Evolutionary conservation across 345 rosid genomes (phyloP), one percentile per base, ranked within the genome.

Genomic region (Populus nigra): DNA sequence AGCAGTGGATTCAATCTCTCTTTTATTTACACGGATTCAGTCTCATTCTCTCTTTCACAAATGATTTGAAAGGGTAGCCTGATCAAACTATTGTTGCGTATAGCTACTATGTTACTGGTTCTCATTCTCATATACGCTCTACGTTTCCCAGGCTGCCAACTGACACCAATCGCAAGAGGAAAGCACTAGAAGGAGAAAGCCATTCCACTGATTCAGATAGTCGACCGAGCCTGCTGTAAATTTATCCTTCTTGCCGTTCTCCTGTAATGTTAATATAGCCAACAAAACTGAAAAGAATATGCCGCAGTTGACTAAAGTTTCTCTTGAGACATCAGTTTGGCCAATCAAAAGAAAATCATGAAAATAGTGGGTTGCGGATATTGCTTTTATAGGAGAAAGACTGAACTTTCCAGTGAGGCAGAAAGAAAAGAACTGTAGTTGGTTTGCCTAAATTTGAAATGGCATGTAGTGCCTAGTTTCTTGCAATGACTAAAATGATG

Each of bases 71-170:
- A 53, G 8, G 5, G 59, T 20, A 13, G 27, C 31, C 49, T 38
- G 45, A 12, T n/a, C 35, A 36, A 59, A 57, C 53, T 31, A 35
- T 2, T 22, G 16, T 74, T 18, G 17, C 45, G 31, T 7, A n/a
- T 49, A 38, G 25, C 27, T 17, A 18, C 7, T 35, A 16, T 7
- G 13, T 1, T 7, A 16, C 7, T 53, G n/a, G n/a, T 38, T 74
- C 20, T 62, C 39, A 33, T 35, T 69, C 72, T 63, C 31, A 53
- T 49, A 33, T 29, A 1, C 22, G 33, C n/a, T 69, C 55, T 74
- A 38, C 72, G n/a, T 73, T 43, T 36, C 67, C 5, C 75, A 92
- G 98, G 90, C 85, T 90, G 80, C 93, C 93, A 18, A 88, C 77
- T 39, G 91, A 90, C 47, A 77, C 43, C 8, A 83, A 82, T 78